Conservation (phyloP, 1,139 yeast genomes). For the Kurtzmaniella quercitrusa region DNA sequence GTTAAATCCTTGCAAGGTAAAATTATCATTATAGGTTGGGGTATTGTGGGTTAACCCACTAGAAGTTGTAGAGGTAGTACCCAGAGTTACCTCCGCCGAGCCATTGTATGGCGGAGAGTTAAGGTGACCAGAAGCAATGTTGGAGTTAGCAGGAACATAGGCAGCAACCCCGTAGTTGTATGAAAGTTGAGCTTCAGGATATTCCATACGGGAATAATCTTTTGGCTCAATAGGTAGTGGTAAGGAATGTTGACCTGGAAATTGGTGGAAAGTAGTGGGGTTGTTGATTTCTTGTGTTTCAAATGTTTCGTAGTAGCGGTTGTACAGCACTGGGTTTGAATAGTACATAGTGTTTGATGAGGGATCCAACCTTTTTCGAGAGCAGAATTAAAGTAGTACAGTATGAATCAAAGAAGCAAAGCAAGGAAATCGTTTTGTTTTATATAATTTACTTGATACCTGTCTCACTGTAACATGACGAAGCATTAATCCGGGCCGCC, state of each 20-base stretch:
- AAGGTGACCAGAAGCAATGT: not conserved
- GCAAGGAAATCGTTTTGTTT: not conserved
- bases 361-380: not conserved
- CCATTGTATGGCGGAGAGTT: not conserved
- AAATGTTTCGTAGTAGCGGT: constrained; percentile 6
- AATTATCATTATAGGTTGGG: not conserved
- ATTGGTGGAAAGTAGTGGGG: constrained; percentile 1
- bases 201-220: constrained; percentile 1
- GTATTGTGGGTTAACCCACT: not conserved
- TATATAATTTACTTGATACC: not conserved
- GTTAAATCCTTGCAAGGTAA: constrained; percentile 4
- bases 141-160: not conserved
- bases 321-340: constrained; percentile 6
- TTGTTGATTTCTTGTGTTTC: constrained; percentile 2
- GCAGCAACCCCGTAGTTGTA: not conserved
- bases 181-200: not conserved
- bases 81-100: not conserved
- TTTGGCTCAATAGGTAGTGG: not conserved
- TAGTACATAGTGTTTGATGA: constrained; percentile 5
- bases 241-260: not conserved
- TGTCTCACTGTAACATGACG: not conserved
- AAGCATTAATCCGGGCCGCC: constrained; percentile 1
- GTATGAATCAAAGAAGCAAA: not conserved
- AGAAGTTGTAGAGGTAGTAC: not conserved
- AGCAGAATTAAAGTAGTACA: not conserved